Evolutionary conservation across 805 yeast species (phyloP).

Genomic region (Starmerella bombi): DNA sequence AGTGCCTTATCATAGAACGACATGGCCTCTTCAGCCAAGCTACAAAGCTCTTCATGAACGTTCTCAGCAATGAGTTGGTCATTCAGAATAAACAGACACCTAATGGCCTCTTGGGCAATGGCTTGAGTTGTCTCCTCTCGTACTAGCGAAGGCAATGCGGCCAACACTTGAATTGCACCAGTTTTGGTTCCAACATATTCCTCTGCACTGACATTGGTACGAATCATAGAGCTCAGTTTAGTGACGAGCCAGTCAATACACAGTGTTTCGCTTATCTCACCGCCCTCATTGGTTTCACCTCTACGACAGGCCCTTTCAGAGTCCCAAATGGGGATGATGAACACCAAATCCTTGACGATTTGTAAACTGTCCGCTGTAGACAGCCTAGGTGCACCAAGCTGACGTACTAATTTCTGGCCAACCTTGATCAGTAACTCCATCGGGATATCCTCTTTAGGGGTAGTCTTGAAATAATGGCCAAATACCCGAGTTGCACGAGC

Average conservation of each 20-base stretch:
- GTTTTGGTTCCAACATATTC: constrained; percentile 45
- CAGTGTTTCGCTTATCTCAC: constrained; percentile 24
- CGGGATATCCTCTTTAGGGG: constrained; percentile 32
- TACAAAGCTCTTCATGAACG: constrained; percentile 33
- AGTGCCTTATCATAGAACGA: constrained; percentile 52
- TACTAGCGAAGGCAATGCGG: constrained; percentile 46
- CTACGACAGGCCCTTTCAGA: constrained; percentile 21
- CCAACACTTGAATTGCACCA: constrained; percentile 55
- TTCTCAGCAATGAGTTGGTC: constrained; percentile 32
- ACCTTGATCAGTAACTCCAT: constrained; percentile 40
- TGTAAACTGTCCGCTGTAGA: constrained; percentile 50
- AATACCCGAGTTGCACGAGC: constrained; percentile 48
- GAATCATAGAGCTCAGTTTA: constrained; percentile 49
- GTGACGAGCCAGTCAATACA: constrained; percentile 50
- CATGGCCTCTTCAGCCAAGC: constrained; percentile 50
- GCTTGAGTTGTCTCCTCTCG: constrained; percentile 31
- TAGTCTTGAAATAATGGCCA: constrained; percentile 35
- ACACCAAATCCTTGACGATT: constrained; percentile 52
- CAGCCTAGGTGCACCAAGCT: constrained; percentile 66
- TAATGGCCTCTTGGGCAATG: constrained; percentile 38
- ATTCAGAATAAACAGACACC: constrained; percentile 39
- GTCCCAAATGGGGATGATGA: constrained; percentile 52
- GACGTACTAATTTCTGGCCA: constrained; percentile 57
- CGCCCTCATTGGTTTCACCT: constrained; percentile 1
- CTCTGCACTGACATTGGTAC: constrained; percentile 39